A percentile compares a stretch with the other conserved stretches of the same genome.
These are phyloP conservation scores for Syzygium grande DNA, from an alignment of 345 rosid species.

Conservation along the genomic window DNA sequence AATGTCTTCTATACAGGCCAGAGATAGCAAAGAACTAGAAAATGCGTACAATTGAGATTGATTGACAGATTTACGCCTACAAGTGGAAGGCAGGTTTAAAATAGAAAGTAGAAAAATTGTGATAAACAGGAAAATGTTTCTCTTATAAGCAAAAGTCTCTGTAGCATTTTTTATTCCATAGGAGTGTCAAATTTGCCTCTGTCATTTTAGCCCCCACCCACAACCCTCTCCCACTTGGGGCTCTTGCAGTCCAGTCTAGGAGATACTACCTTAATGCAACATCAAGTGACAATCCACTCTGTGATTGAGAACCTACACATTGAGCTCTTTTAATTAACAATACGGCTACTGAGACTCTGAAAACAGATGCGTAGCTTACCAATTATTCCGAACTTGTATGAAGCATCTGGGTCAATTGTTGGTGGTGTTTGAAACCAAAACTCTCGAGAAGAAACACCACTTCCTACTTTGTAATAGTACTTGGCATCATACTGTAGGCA, in stretches of 20 bases:
- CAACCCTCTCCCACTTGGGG: neutral
- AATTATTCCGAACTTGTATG: conserved; percentile 82
- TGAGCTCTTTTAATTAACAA: neutral
- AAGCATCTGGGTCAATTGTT: conserved; percentile 47
- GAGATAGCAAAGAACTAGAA: neutral
- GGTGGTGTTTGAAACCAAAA: conserved; percentile 94
- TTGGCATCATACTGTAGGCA: conserved; percentile 60
- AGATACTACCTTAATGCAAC: neutral
- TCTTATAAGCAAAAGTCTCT: neutral
- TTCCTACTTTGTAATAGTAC: conserved; percentile 75
- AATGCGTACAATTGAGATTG: neutral
- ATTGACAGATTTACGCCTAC: neutral
- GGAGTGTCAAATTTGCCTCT: neutral
- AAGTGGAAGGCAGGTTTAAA: neutral
- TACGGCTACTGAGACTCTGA: neutral
- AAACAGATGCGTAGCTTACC: conserved; percentile 20
- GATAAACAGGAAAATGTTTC: neutral
- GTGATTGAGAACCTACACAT: neutral
- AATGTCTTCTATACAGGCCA: neutral
- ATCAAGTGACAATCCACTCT: neutral
- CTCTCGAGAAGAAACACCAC: conserved; percentile 53
- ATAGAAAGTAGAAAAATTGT: neutral
- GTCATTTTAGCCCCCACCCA: neutral
- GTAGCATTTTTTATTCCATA: neutral
- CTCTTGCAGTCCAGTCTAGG: neutral